phyloP scores from a whole-genome alignment of 2,329 filamentous ascomycete species.

The Talaromyces sp. region DNA sequence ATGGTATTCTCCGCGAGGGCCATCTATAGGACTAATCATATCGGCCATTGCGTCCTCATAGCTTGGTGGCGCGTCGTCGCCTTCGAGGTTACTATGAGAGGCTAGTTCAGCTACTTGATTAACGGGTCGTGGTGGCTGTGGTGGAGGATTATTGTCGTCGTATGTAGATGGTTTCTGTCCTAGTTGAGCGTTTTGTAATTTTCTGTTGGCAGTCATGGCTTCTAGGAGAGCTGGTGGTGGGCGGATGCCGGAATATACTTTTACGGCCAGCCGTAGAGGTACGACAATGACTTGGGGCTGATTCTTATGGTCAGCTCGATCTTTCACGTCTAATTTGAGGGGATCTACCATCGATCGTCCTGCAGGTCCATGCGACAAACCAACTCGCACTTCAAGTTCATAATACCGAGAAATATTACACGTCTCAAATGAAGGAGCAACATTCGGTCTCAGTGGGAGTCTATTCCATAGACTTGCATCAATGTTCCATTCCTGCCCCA shows the following conservation, averaged over 20 bases:
- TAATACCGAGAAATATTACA: conserved; percentile 85
- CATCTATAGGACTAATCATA: conserved; percentile 69
- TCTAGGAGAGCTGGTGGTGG: conserved; percentile 74
- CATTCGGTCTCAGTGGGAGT: conserved; percentile 72
- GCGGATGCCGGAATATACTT: conserved; percentile 82
- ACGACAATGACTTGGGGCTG: conserved; percentile 72
- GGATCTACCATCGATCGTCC: conserved; percentile 48
- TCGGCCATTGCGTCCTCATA: conserved; percentile 92
- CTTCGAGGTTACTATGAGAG: conserved; percentile 23
- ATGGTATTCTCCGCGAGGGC: conserved; percentile 54
- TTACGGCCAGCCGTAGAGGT: conserved; percentile 72
- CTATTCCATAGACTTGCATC: conserved; percentile 70
- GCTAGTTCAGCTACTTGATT: conserved; percentile 20
- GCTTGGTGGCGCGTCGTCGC: conserved; percentile 81
- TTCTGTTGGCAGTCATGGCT: conserved; percentile 50
- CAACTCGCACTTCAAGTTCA: conserved; percentile 76
- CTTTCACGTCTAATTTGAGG: neutral
- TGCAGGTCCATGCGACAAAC: conserved; percentile 68
- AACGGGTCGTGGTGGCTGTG: conserved; percentile 11
- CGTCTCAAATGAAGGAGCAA: conserved; percentile 80
- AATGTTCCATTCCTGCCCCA: conserved; percentile 66
- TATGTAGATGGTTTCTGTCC: neutral
- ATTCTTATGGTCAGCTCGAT: conserved; percentile 15
- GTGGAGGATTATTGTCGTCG: conserved; percentile 10
- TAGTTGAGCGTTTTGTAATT: neutral